phyloP scores from a whole-genome alignment of 805 yeast genomes.

The Starmerella stellata region DNA sequence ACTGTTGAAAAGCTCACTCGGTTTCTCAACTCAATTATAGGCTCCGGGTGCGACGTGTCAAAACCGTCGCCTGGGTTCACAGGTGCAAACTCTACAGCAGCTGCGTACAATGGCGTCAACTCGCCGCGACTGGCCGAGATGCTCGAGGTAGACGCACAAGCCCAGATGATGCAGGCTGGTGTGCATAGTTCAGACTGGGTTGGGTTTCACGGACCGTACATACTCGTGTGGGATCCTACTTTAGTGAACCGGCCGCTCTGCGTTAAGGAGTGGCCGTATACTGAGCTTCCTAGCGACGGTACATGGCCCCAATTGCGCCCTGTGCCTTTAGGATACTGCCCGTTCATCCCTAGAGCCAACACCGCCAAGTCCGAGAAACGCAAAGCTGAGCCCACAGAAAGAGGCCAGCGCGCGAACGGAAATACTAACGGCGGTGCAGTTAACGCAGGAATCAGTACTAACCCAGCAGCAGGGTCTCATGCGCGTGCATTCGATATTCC shows the following conservation, averaged over 20 bases:
- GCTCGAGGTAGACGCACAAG: slow-evolving; percentile 47
- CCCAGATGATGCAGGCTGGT: slow-evolving; percentile 64
- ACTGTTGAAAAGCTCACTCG: slow-evolving; percentile 66
- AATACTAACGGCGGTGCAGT: too few species aligned
- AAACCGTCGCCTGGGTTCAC: neutral
- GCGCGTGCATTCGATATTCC: too few species aligned
- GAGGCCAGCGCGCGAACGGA: too few species aligned
- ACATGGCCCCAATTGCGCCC: slow-evolving; percentile 43
- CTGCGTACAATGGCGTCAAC: slow-evolving; percentile 19
- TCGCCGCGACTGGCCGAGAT: slow-evolving; percentile 33
- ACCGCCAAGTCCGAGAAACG: slow-evolving; percentile 8
- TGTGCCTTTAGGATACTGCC: slow-evolving; percentile 60
- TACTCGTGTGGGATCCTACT: slow-evolving; percentile 63
- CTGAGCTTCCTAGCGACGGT: slow-evolving; percentile 23
- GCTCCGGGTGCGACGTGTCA: slow-evolving; percentile 4
- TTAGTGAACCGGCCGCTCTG: slow-evolving; percentile 68
- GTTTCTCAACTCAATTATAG: slow-evolving; percentile 32
- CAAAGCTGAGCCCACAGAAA: slow-evolving; percentile 1
- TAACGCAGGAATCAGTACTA: too few species aligned
- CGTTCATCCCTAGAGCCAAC: slow-evolving; percentile 35
- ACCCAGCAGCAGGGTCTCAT: too few species aligned
- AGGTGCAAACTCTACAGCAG: slow-evolving; percentile 1
- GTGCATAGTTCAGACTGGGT: slow-evolving; percentile 78
- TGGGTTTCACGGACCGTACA: slow-evolving; percentile 56
- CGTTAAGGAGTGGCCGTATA: slow-evolving; percentile 53